A percentile compares a stretch with the other conserved stretches of the same genome.
phyloP scores from a whole-genome alignment of 2,329 filamentous ascomycete genomes.

The Microthyrium microscopicum region DNA sequence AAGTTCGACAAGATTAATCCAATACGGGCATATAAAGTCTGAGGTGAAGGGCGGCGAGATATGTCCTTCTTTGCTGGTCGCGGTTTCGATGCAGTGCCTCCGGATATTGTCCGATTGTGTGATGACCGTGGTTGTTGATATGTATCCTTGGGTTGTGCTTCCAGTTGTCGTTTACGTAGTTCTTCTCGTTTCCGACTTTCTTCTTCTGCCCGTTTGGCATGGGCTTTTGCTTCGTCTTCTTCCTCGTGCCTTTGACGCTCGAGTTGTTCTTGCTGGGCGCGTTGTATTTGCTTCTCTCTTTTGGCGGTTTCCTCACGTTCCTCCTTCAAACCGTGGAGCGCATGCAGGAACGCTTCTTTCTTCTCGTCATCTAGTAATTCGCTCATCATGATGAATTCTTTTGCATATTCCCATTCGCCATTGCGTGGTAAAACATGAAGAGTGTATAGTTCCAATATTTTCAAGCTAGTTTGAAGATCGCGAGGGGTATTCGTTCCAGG shows the following conservation, averaged over 20 bases:
- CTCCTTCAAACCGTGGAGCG: slow-evolving; percentile 67
- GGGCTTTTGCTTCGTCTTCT: slow-evolving; percentile 14
- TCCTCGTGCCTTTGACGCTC: slow-evolving; percentile 30
- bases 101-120: slow-evolving; percentile 16
- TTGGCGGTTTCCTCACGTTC: slow-evolving; percentile 55
- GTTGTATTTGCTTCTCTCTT: slow-evolving; percentile 43
- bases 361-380: slow-evolving; percentile 84
- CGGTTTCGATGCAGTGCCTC: slow-evolving; percentile 11
- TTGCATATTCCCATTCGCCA: slow-evolving; percentile 89
- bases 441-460: slow-evolving; percentile 88
- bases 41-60: slow-evolving; percentile 14
- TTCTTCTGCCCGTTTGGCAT: slow-evolving; percentile 17
- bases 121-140: slow-evolving; percentile 7
- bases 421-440: slow-evolving; percentile 89
- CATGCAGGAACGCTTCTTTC: slow-evolving; percentile 74
- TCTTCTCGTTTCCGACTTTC: slow-evolving; percentile 22
- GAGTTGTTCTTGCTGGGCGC: slow-evolving; percentile 40
- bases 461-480: slow-evolving; percentile 69
- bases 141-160: slow-evolving; percentile 28
- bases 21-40: slow-evolving; percentile 25
- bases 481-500: slow-evolving; percentile 67
- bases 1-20: slow-evolving; percentile 28
- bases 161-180: slow-evolving; percentile 24
- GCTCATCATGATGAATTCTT: slow-evolving; percentile 74
- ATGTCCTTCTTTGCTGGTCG: slow-evolving; percentile 14